Conservation (phyloP, 176 grass and related monocot genomes). For the Areca catechu region DNA sequence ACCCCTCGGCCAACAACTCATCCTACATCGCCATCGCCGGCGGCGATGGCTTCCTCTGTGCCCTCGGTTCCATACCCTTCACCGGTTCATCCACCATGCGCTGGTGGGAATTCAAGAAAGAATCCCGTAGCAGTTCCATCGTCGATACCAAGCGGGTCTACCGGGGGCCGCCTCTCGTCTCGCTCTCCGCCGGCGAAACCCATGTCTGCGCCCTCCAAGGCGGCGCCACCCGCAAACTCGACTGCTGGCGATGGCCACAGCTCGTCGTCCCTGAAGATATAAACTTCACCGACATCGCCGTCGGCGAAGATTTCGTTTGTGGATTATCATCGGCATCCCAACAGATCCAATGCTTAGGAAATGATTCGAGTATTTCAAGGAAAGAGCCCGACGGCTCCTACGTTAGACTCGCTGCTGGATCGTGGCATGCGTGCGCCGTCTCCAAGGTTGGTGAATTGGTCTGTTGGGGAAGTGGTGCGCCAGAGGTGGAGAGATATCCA, state of each 20-base stretch:
- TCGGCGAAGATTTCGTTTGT: conserved; percentile 65
- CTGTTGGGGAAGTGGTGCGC: conserved; percentile 54
- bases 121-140: not conserved
- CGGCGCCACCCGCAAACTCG: conserved; percentile 26
- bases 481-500: conserved; percentile 5
- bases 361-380: conserved; percentile 28
- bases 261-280: conserved; percentile 13
- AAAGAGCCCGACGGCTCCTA: conserved; percentile 21
- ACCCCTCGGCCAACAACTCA: conserved; percentile 30
- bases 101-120: conserved; percentile 60
- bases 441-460: conserved; percentile 17
- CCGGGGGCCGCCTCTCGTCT: conserved; percentile 38
- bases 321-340: conserved; percentile 9
- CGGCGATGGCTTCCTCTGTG: conserved; percentile 70
- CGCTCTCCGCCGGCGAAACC: conserved; percentile 44
- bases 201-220: conserved; percentile 57
- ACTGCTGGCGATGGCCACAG: conserved; percentile 74
- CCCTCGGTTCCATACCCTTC: conserved; percentile 19
- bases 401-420: conserved; percentile 26
- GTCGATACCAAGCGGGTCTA: conserved; percentile 47
- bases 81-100: conserved; percentile 39
- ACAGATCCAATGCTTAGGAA: conserved; percentile 55
- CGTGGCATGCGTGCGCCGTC: conserved; percentile 54
- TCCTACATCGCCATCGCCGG: conserved; percentile 59
- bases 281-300: conserved; percentile 50